Conservation (phyloP, 257 asterid genomes). For the Petrea volubilis region DNA sequence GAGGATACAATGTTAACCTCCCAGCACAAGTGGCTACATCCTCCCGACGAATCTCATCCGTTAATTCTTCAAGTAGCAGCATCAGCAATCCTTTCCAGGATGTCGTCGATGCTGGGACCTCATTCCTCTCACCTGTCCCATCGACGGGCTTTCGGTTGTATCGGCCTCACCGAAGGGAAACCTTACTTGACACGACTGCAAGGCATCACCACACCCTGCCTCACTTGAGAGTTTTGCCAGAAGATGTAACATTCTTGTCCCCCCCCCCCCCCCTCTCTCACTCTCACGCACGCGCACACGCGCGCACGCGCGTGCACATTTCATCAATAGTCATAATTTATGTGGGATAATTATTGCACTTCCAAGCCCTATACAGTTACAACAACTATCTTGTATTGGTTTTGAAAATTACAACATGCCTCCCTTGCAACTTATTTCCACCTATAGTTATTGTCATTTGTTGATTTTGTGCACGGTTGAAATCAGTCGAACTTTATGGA, state of each 20-base stretch:
- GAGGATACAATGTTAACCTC: constrained; percentile 49
- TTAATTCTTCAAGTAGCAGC: constrained; percentile 33
- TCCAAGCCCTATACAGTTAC: too few species aligned
- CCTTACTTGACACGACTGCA: constrained; percentile 39
- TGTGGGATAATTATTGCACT: too few species aligned
- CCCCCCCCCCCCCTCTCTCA: not conserved
- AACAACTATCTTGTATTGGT: not conserved
- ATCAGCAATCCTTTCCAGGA: constrained; percentile 50
- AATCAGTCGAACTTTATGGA: too few species aligned
- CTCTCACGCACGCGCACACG: not conserved
- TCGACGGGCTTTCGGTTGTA: constrained; percentile 51
- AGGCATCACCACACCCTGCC: constrained; percentile 56
- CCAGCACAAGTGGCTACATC: constrained; percentile 53
- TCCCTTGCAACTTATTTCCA: too few species aligned
- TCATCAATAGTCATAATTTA: too few species aligned
- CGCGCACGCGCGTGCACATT: too few species aligned
- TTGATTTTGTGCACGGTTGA: too few species aligned
- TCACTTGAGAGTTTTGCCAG: constrained; percentile 72
- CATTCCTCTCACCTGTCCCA: constrained; percentile 54
- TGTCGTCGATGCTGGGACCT: constrained; percentile 43
- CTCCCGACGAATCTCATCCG: constrained; percentile 39
- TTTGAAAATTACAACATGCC: too few species aligned
- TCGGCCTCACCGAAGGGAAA: constrained; percentile 65
- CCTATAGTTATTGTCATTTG: too few species aligned
- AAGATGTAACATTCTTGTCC: constrained; percentile 51